Evolutionary conservation across 306 rosid genomes (phyloP).

Genomic region (Cajanus cajan): DNA sequence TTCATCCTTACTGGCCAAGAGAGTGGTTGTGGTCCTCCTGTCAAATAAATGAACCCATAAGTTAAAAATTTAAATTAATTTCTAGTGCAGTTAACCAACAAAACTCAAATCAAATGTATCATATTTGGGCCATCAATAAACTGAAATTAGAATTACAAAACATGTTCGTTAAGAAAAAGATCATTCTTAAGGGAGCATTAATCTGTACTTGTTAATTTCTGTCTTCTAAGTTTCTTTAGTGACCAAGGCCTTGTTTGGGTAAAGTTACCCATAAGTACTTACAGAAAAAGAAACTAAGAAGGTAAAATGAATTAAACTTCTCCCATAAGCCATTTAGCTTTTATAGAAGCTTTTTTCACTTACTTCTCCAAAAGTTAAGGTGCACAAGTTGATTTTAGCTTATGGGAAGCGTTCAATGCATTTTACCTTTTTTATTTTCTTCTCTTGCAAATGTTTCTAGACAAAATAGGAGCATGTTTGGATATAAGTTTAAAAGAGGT

Average conservation of each 20-base stretch:
- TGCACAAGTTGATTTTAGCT: too few relatives aligned
- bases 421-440: too few relatives aligned
- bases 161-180: not conserved
- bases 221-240: not conserved
- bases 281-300: too few relatives aligned
- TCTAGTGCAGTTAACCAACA: not conserved
- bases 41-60: constrained; percentile 23
- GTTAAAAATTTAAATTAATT: not conserved
- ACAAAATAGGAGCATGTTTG: too few relatives aligned
- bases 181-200: not conserved
- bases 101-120: not conserved
- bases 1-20: constrained; percentile 88
- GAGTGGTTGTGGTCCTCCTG: constrained; percentile 94
- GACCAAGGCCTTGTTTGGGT: not conserved
- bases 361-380: too few relatives aligned
- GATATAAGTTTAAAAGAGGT: too few relatives aligned
- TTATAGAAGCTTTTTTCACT: too few relatives aligned
- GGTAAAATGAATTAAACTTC: too few relatives aligned
- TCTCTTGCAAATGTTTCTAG: too few relatives aligned
- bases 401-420: too few relatives aligned
- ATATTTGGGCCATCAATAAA: not conserved
- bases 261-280: too few relatives aligned
- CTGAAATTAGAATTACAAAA: not conserved
- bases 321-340: too few relatives aligned
- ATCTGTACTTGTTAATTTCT: not conserved